These are phyloP conservation scores for Pestalotiopsis sp. DNA, from an alignment of 2,329 filamentous ascomycete genomes.

Conservation along the genomic window DNA sequence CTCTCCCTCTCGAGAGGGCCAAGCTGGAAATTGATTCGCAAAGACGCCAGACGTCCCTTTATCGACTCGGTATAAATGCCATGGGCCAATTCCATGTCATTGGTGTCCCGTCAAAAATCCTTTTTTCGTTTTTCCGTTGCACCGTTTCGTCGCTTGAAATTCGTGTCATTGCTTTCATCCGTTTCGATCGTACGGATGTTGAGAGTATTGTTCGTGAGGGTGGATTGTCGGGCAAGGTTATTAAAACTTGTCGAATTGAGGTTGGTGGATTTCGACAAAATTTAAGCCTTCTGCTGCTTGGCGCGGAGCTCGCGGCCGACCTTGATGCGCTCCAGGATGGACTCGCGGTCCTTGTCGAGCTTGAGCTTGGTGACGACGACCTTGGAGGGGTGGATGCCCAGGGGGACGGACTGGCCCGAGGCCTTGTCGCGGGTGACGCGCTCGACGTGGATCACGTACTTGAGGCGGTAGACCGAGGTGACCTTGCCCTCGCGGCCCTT, in stretches of 20 bases:
- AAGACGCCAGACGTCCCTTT: constrained; percentile 12
- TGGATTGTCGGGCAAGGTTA: background rate
- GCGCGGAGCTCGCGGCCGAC: constrained; percentile 74
- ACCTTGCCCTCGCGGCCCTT: constrained; percentile 99
- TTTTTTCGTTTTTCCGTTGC: background rate
- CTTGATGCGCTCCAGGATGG: constrained; percentile 84
- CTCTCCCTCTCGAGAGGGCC: background rate
- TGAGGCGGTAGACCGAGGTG: constrained; percentile 96
- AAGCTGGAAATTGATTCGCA: constrained; percentile 3
- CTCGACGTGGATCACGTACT: constrained; percentile 97
- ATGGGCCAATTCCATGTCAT: constrained; percentile 10
- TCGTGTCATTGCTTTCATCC: constrained; percentile 11
- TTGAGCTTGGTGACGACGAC: constrained; percentile 99
- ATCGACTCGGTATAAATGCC: constrained; percentile 13
- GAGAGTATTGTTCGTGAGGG: background rate
- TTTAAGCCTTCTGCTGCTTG: constrained; percentile 70
- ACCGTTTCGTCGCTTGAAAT: constrained; percentile 19
- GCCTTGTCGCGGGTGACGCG: constrained; percentile 96
- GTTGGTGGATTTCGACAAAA: background rate
- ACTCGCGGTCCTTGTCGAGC: constrained; percentile 93
- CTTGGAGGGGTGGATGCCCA: constrained; percentile 95
- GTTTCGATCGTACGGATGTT: constrained; percentile 11
- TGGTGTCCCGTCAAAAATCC: background rate
- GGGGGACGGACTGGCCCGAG: constrained; percentile 92
- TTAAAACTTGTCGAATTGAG: background rate